These are phyloP conservation scores for Fallopia convolvulus DNA, from an alignment of 148 eudicot genomes.

Conservation along the genomic window DNA sequence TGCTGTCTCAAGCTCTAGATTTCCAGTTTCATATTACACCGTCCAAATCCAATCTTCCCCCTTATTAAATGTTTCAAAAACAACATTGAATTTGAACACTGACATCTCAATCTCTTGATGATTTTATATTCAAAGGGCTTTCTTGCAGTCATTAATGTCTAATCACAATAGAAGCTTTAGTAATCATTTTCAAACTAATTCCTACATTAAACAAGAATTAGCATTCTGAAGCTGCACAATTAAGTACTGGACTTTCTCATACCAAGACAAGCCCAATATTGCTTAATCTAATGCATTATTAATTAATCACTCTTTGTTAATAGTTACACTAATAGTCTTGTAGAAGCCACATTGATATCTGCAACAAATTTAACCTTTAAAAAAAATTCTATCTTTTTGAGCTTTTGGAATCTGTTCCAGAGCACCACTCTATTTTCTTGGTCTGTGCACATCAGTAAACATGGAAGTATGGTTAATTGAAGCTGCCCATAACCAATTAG, in stretches of 20 bases:
- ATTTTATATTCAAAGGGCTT: background rate
- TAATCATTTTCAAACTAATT: background rate
- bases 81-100: background rate
- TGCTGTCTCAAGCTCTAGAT: background rate
- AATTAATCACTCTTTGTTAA: background rate
- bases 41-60: background rate
- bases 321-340: background rate
- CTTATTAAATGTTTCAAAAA: background rate
- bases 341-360: background rate
- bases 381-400: background rate
- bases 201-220: background rate
- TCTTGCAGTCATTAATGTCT: background rate
- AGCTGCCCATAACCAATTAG: background rate
- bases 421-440: background rate
- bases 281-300: background rate
- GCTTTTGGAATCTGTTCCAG: slow-evolving; percentile 9
- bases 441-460: background rate
- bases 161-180: background rate
- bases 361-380: background rate
- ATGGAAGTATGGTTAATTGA: background rate
- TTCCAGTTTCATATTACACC: background rate
- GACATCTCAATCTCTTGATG: background rate
- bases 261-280: background rate
- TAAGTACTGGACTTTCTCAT: background rate
- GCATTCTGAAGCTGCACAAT: background rate